Conservation (phyloP, 2,329 filamentous ascomycete genomes). For the Pezicula radicicola region DNA sequence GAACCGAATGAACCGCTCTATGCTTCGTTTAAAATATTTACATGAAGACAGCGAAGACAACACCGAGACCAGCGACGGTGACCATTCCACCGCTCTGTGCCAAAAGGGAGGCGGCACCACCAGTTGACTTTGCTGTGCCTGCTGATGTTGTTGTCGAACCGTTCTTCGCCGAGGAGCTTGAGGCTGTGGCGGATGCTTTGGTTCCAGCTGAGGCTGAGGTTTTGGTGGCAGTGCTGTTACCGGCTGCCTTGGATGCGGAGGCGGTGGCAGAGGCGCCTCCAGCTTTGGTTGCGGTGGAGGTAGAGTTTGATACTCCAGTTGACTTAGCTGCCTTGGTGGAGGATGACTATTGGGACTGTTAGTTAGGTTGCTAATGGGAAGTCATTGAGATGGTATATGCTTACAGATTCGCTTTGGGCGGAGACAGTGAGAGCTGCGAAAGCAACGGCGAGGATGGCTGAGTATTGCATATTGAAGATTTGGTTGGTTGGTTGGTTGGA, state of each 20-base stretch:
- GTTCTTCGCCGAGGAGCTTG: constrained; percentile 31
- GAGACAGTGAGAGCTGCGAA: constrained; percentile 17
- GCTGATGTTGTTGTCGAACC: constrained; percentile 23
- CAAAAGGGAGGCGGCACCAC: constrained; percentile 16
- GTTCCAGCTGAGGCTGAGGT: background rate
- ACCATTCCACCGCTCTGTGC: constrained; percentile 23
- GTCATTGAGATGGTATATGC: background rate
- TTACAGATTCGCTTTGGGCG: constrained; percentile 12
- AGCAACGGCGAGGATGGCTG: constrained; percentile 18
- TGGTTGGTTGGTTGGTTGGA: constrained; percentile 5
- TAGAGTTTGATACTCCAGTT: background rate
- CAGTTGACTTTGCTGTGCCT: constrained; percentile 10
- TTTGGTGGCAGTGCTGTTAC: background rate
- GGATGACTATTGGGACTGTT: background rate
- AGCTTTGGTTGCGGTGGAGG: constrained; percentile 1
- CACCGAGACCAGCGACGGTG: constrained; percentile 24
- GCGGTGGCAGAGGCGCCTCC: background rate
- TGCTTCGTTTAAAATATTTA: constrained; percentile 8
- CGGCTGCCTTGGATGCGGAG: constrained; percentile 2
- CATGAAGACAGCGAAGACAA: constrained; percentile 28
- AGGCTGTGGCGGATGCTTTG: constrained; percentile 23
- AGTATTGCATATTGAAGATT: constrained; percentile 22
- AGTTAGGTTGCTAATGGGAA: background rate
- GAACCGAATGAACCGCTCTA: background rate
- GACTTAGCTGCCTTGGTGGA: background rate